Base-by-base conservation (phyloP, 208 protist species). In the Crithidia bombi region DNA sequence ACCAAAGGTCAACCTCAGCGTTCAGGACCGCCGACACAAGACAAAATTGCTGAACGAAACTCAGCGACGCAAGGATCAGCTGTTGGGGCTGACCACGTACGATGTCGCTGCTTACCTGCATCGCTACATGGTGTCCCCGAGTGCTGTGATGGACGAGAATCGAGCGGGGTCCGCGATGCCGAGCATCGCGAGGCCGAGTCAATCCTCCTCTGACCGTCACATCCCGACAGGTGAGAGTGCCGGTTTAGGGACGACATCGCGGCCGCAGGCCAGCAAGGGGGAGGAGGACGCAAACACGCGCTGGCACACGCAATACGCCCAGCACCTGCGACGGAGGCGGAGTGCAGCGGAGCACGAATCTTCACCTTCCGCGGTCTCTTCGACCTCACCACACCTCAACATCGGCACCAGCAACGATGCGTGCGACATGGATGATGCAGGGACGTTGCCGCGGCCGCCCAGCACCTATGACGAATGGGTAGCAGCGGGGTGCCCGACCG, bases 1-100 rank as follows among this genome's bases (percentile, higher is more conserved):
- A 28, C 54, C 75, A 7, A 52, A 55, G 4, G 54, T 84, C 3
- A 72, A 73, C 32, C 85, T 91, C 64, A 83, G 58, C 51, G 88
- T 93, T 25, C 88, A 91, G 65, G 85, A 89, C 26, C 79, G 88
- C 17, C 85, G 88, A n/a, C 62, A 81, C 44, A 82, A 88, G 47
- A 78, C 82, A 9, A 83, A 84, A 1, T 69, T 88, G 2, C 65
- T 90, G 25, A 69, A 81, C 43, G 81, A 86, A 47, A 85, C 63
- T 0, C 74, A 83, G 57, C 69, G 84, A 36, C 77, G 83, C 28
- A 85, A 84, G 30, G 81, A 82, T 5, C 81, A 82, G n/a, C 73
- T 93, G 49, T 54, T 90, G 15, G 58, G 78, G 11, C 70, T 93
- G 41, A 80, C 62, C 49, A 69, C 72, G 23, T 25, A 44, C 14